A percentile compares a stretch with the other conserved stretches of the same genome.
Conservation (phyloP, 306 rosid genomes). For the Cucumis cinereus region DNA sequence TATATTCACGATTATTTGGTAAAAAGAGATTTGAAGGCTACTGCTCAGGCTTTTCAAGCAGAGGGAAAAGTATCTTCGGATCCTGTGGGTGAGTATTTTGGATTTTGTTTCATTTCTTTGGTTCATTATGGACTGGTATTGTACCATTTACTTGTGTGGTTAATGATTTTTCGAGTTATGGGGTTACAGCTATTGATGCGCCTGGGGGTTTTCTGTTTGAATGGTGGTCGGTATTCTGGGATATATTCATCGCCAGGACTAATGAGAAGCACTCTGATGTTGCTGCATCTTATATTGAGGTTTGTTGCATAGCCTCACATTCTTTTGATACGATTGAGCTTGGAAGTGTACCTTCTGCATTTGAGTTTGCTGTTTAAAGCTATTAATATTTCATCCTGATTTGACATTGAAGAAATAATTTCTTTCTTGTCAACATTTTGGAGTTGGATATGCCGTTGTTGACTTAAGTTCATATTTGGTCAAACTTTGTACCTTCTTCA, state of each 20-base stretch:
- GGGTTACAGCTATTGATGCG: slow-evolving; percentile 87
- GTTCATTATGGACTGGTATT: not conserved
- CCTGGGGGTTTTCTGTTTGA: slow-evolving; percentile 97
- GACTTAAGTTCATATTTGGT: not conserved
- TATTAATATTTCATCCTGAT: not conserved
- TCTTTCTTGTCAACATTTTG: not conserved
- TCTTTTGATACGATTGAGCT: not conserved
- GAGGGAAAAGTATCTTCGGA: slow-evolving; percentile 99
- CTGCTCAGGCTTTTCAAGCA: slow-evolving; percentile 96
- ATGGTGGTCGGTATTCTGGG: slow-evolving; percentile 99
- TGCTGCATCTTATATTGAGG: slow-evolving; percentile 99
- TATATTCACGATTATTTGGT: slow-evolving; percentile 93
- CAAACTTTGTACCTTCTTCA: not conserved
- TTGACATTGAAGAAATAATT: not conserved
- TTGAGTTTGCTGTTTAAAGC: not conserved
- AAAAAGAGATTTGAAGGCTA: slow-evolving; percentile 89
- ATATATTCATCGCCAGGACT: slow-evolving; percentile 94
- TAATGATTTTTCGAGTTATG: slow-evolving; percentile 13
- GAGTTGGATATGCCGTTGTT: not conserved
- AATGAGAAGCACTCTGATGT: slow-evolving; percentile 98
- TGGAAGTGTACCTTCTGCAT: not conserved
- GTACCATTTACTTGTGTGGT: slow-evolving; percentile 4
- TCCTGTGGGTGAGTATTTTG: slow-evolving; percentile 79
- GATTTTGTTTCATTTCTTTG: not conserved
- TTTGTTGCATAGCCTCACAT: slow-evolving; percentile 19